Evolutionary conservation across 2,329 filamentous ascomycete species (phyloP), one percentile per base, ranked within the genome.

Genomic region (Endoconidiophora polonica): DNA sequence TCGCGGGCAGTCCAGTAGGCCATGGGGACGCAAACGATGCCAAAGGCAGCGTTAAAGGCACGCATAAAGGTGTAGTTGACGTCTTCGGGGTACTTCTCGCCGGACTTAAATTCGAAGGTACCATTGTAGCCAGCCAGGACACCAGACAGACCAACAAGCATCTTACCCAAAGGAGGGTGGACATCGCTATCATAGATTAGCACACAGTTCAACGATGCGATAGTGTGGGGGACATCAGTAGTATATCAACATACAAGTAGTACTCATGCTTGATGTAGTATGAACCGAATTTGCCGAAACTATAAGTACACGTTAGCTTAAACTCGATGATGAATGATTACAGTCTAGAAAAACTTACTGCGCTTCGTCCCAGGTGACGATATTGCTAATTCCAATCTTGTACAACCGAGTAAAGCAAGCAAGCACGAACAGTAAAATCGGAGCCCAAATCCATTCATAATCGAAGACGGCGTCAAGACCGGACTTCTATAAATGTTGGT

Each of bases 211-310:
- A n/a, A 20, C 7, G 1, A 6, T 29, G 29, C 9, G 24, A 46
- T 33, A 29, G 44, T 23, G 36, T 18, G 16, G 16, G 16, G 16
- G 16, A 18, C 16, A 18, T 16, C 23, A 39, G 38, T 16, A n/a
- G 6, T 23, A 26, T n/a, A 20, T 22, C 48, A 26, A 49, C 54
- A 48, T 59, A 58, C 55, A 98, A 98, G 75, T 98, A 98, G 73
- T 96, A 95, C 67, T 98, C 91, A 65, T 90, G 86, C 67, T 98
- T 95, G 63, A 98, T 81, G 66, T 98, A 98, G 68, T 98, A 90
- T 59, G 90, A 96, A 56, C 91, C 91, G 66, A 98, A 98, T 71
- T 98, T 98, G 63, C 86, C 86, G 65, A 93, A 93, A 66, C 82
- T 86, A 43, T 3, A 52, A 14, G 18, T 37, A 16, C 18, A 44